Base-by-base conservation (phyloP, 2,329 filamentous ascomycete genomes). In the Alternaria novae-zelandiae region DNA sequence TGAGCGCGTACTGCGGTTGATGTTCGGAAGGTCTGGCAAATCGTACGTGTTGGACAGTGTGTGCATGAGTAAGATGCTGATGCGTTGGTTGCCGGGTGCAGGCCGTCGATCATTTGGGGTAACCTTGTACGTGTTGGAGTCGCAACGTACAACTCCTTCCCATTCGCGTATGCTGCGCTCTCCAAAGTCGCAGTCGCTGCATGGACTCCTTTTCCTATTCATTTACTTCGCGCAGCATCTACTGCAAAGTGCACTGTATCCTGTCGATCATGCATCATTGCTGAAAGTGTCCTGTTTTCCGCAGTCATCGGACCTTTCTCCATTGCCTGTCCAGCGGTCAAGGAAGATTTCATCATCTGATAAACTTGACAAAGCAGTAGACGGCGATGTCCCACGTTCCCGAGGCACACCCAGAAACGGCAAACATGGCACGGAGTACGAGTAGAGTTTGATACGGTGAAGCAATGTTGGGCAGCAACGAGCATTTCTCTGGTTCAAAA, bases 11-110 rank as follows among this genome's bases (percentile, higher is more conserved):
- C 15, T 41, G 36, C 36, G 36, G 36, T 17, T 41, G 36, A 41
- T 41, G 36, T 41, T 41, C 36, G 36, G 36, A 41, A 17, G n/a
- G 36, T 41, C 36, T 41, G 36, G 36, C 36, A 41, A 2, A 41
- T 41, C 36, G 36, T 41, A 41, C 36, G n/a, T 41, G n/a, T 41
- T 17, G 36, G 36, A 51, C 20, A 59, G 57, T 65, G 65, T 67
- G 20, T 49, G 45, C 45, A 49, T 49, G 20, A 21, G 45, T 26
- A 26, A 49, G 20, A 49, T 49, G 20, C 45, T 25, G 45, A 49
- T 23, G 45, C 45, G 20, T 23, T 21, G 20, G 36, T 41, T 41
- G 36, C 36, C 36, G 45, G 23, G 45, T 36, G 32, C 32, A 36
- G 32, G 32, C 32, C 30, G 32, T 23, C 45, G 45, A 49, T 49